These are phyloP conservation scores for Yarrowia divulgata DNA, from an alignment of 805 yeast species.

Conservation along the genomic window DNA sequence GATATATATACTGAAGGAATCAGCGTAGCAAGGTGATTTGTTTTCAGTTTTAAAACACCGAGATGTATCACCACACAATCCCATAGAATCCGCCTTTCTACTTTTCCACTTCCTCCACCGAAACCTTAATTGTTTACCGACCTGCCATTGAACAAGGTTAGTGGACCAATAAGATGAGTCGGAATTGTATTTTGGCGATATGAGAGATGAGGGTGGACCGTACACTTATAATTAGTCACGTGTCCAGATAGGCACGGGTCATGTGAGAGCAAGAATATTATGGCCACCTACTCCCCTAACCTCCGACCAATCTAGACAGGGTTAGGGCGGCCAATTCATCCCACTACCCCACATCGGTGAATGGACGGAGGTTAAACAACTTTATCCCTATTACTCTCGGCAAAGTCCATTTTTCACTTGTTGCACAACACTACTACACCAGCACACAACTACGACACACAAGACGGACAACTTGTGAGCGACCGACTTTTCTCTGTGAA, in stretches of 20 bases:
- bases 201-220: neutral
- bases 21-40: neutral
- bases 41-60: neutral
- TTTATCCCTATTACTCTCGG: slow-evolving; percentile 25
- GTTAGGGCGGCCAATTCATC: slow-evolving; percentile 10
- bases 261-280: neutral
- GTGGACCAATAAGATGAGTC: slow-evolving; percentile 19
- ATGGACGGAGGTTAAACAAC: slow-evolving; percentile 30
- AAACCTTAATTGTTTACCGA: slow-evolving; percentile 9
- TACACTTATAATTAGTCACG: neutral
- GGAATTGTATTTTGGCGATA: neutral
- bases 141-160: slow-evolving; percentile 13
- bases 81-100: neutral
- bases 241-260: neutral
- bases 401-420: slow-evolving; percentile 5
- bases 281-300: neutral
- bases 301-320: slow-evolving; percentile 1
- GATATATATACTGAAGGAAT: neutral
- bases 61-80: neutral
- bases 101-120: neutral
- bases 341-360: slow-evolving; percentile 38
- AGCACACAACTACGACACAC: neutral
- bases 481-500: neutral
- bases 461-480: neutral
- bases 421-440: neutral